Base-by-base conservation (phyloP, 2,329 filamentous ascomycete species). In the Clarireedia paspali region DNA sequence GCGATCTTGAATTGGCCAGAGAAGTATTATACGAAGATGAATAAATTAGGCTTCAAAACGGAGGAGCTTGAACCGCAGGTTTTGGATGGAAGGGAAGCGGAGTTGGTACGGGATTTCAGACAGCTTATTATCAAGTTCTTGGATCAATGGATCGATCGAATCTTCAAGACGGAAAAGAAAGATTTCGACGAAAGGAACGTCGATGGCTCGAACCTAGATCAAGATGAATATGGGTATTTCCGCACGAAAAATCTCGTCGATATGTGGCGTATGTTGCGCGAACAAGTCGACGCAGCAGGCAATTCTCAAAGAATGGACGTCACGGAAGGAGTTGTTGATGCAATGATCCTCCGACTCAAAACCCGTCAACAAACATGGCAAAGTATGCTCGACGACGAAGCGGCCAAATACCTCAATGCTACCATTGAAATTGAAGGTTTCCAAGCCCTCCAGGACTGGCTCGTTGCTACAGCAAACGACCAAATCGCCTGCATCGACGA, bases 401-500 rank as follows among this genome's bases (percentile, higher is more conserved):
- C 85, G 20, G 75, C 77, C 50, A 87, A 84, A 65, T 95, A 90
- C 71, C 86, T 87, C 70, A 68, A 72, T 2, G 76, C 73, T 57
- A 76, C 71, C 59, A 60, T 64, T n/a, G 82, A 84, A 49, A 71
- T 84, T 7, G 82, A 87, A 53, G 80, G 83, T 15, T 85, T 88
- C 66, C 90, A 95, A 70, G 83, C 87, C 3, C 76, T 96, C 27
- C 89, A 95, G 70, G 94, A 99, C 74, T 99, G 92, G 91, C 85
- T 99, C 55, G 85, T 99, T 53, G 91, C 94, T 47, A 90, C 95
- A 56, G 94, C 95, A 64, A 99, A 99, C 74, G 94, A 99, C 73
- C 94, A 99, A 71, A 97, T 99, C 69, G 91, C 91, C 56, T 96
- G 91, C 72, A 96, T 99, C 67, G 94, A 97, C 70, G 95, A 97